These are phyloP conservation scores for Penicillium sp. DNA, from an alignment of 2,329 filamentous ascomycete species.

Conservation along the genomic window DNA sequence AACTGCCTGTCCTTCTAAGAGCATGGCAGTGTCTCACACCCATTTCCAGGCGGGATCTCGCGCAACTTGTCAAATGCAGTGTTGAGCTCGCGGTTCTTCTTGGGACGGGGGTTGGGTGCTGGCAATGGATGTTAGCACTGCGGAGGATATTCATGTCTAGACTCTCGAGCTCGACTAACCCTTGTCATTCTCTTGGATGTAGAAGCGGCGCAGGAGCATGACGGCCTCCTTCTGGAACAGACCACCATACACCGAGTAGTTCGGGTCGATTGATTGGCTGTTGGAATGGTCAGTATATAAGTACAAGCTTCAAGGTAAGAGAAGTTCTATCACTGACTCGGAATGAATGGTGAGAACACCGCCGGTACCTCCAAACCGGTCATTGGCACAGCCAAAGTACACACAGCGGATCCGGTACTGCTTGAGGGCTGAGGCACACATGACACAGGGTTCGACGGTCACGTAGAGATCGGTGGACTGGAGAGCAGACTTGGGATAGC, in stretches of 20 bases:
- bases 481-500: constrained; percentile 71
- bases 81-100: constrained; percentile 69
- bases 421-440: constrained; percentile 92
- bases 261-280: constrained; percentile 74
- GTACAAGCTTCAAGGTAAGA: not conserved
- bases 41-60: not conserved
- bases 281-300: not conserved
- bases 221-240: constrained; percentile 93
- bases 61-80: constrained; percentile 56
- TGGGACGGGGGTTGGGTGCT: constrained; percentile 69
- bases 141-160: not conserved
- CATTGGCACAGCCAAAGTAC: constrained; percentile 94
- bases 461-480: constrained; percentile 84
- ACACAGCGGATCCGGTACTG: constrained; percentile 88
- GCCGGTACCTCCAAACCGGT: constrained; percentile 95
- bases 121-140: constrained; percentile 6
- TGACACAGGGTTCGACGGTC: constrained; percentile 97
- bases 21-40: constrained; percentile 12
- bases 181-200: constrained; percentile 96
- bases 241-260: constrained; percentile 83
- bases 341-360: constrained; percentile 87
- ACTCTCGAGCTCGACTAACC: constrained; percentile 56
- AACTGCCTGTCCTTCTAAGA: not conserved
- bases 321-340: constrained; percentile 54
- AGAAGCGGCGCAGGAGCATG: constrained; percentile 88